Conservation (phyloP, 23 red algal genomes). For the Gracilariopsis chorda region DNA sequence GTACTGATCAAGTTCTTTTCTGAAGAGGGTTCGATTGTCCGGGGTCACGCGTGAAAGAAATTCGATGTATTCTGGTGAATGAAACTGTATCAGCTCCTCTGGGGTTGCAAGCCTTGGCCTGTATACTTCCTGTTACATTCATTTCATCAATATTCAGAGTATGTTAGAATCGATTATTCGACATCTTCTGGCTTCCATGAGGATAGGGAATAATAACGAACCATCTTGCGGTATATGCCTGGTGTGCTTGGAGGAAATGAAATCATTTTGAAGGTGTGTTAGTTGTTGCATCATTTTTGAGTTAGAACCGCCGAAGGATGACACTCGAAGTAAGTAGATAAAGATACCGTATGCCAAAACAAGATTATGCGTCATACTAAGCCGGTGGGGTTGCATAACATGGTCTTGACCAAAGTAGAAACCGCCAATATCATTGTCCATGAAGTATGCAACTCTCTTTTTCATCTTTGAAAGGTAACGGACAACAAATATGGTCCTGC, state of each 20-base stretch:
- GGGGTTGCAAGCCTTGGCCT: conserved; percentile 25
- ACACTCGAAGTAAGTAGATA: neutral
- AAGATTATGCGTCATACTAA: conserved; percentile 87
- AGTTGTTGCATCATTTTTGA: too few species aligned
- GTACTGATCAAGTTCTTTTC: conserved; percentile 24
- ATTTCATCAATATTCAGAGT: too few species aligned
- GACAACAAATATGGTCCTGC: too few species aligned
- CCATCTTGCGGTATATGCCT: conserved; percentile 60
- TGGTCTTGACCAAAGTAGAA: conserved; percentile 88
- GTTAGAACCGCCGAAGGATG: neutral
- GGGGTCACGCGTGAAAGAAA: conserved; percentile 43
- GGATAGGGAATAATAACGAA: too few species aligned
- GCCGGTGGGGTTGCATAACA: conserved; percentile 86
- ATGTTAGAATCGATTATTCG: too few species aligned
- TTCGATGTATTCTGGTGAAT: conserved; percentile 50
- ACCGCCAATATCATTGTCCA: conserved; percentile 69
- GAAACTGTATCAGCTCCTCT: conserved; percentile 46
- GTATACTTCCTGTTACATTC: conserved; percentile 59
- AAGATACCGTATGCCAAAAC: conserved; percentile 65
- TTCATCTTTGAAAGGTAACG: neutral
- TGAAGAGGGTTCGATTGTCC: neutral
- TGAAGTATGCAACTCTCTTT: conserved; percentile 71
- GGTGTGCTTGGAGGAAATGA: too few species aligned
- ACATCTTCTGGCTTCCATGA: too few species aligned
- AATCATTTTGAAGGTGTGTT: too few species aligned